Percentiles rank a stretch among this genome's conserved stretches.
Conservation (phyloP, 2,329 filamentous ascomycete genomes). For the Aspergillus unguis region DNA sequence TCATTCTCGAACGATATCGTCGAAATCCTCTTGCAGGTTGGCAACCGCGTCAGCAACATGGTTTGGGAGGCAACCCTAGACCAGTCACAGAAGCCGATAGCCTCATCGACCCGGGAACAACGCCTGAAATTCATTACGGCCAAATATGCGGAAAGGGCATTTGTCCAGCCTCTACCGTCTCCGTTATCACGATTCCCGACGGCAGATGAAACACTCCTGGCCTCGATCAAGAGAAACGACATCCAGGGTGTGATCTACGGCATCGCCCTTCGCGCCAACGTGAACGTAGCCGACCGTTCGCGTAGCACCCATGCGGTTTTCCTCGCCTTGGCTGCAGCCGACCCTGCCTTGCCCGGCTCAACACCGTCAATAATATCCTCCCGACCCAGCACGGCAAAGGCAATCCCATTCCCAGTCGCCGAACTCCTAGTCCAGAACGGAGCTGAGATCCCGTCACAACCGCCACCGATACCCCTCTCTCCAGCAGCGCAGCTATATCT, state of each 20-base stretch:
- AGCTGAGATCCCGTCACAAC: conserved; percentile 72
- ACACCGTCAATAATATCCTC: conserved; percentile 35
- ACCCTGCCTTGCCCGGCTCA: conserved; percentile 71
- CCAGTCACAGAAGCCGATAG: conserved; percentile 65
- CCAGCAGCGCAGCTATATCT: conserved; percentile 77
- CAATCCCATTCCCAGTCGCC: conserved; percentile 77
- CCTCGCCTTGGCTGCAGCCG: conserved; percentile 85
- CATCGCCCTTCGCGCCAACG: conserved; percentile 78
- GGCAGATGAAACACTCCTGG: conserved; percentile 82
- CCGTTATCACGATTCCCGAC: conserved; percentile 72
- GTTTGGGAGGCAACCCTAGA: conserved; percentile 90
- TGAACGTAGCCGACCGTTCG: conserved; percentile 81
- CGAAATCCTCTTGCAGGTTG: conserved; percentile 84
- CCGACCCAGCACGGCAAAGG: conserved; percentile 35
- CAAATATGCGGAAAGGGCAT: conserved; percentile 85
- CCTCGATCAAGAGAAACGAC: conserved; percentile 93
- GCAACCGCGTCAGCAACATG: conserved; percentile 94
- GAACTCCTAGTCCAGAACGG: conserved; percentile 93
- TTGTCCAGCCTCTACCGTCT: conserved; percentile 68
- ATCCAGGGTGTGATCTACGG: conserved; percentile 91
- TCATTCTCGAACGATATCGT: conserved; percentile 97
- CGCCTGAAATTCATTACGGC: conserved; percentile 90
- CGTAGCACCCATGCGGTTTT: conserved; percentile 86
- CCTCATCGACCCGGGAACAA: conserved; percentile 81
- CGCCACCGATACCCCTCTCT: conserved; percentile 81